Evolutionary conservation across 1,139 yeast species (phyloP).

Genomic region (Pichia sp.): DNA sequence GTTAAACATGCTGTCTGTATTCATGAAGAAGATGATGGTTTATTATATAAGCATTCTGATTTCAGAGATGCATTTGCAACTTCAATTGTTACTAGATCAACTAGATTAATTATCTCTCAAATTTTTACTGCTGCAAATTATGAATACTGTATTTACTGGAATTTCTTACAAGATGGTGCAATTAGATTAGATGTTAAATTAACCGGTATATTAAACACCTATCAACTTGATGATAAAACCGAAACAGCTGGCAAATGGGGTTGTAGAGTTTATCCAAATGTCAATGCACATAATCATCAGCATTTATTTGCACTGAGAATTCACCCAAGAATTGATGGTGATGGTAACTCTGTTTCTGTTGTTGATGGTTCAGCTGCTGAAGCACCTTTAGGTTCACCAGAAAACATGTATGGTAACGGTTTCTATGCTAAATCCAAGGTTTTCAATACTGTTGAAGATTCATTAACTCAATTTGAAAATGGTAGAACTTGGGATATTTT

Average conservation of each 20-base stretch:
- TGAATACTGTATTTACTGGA: constrained; percentile 80
- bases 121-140: constrained; percentile 82
- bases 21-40: constrained; percentile 80
- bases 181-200: constrained; percentile 71
- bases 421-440: constrained; percentile 57
- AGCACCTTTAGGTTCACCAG: constrained; percentile 54
- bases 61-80: constrained; percentile 76
- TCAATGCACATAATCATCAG: constrained; percentile 81
- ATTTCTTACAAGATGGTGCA: constrained; percentile 76
- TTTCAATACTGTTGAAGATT: constrained; percentile 62
- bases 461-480: constrained; percentile 57
- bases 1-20: constrained; percentile 74
- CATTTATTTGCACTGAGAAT: constrained; percentile 74
- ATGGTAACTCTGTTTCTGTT: constrained; percentile 64
- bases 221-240: constrained; percentile 50
- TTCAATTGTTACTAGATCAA: constrained; percentile 67
- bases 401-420: constrained; percentile 68
- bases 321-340: constrained; percentile 79
- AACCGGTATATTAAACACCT: constrained; percentile 77
- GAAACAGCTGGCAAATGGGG: constrained; percentile 74
- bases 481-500: constrained; percentile 75
- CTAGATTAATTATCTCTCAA: constrained; percentile 66
- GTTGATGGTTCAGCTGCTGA: constrained; percentile 60
- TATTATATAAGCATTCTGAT: constrained; percentile 74
- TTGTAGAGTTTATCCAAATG: constrained; percentile 71